A percentile compares a stretch with the other conserved stretches of the same genome.
These are phyloP conservation scores for Thermothielavioides terrestris DNA, from an alignment of 495 filamentous ascomycete species.

Conservation along the genomic window DNA sequence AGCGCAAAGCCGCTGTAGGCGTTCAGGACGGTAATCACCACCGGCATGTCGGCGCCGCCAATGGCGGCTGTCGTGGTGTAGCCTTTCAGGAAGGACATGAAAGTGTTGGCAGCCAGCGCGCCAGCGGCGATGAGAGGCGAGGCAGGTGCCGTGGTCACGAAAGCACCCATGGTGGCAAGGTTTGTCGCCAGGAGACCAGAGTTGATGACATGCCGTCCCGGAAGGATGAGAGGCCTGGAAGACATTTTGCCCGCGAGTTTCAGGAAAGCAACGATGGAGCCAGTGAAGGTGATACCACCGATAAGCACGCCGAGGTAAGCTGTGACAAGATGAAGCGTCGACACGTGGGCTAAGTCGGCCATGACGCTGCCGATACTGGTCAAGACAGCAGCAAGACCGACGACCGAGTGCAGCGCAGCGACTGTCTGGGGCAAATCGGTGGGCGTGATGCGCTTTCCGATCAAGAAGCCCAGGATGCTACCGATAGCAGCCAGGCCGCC, in stretches of 20 bases:
- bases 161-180: conserved; percentile 67
- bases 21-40: conserved; percentile 78
- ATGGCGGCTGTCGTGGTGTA: conserved; percentile 76
- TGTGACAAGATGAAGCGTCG: conserved; percentile 66
- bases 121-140: conserved; percentile 63
- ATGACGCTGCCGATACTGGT: conserved; percentile 77
- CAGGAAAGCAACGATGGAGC: conserved; percentile 71
- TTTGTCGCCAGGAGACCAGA: conserved; percentile 60
- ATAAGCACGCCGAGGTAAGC: conserved; percentile 75
- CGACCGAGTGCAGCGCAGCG: conserved; percentile 72
- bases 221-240: conserved; percentile 58
- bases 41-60: conserved; percentile 80
- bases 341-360: conserved; percentile 54
- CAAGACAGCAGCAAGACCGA: conserved; percentile 70
- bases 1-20: conserved; percentile 79
- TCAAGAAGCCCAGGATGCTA: conserved; percentile 51
- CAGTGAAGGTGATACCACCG: conserved; percentile 75
- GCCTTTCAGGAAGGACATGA: conserved; percentile 70
- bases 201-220: conserved; percentile 63
- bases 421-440: conserved; percentile 77
- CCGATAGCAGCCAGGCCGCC: conserved; percentile 60
- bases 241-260: conserved; percentile 72
- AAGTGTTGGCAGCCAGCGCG: conserved; percentile 62
- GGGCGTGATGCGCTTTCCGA: conserved; percentile 74
- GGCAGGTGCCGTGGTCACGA: conserved; percentile 66